These are phyloP conservation scores for Phytophthora pistaciae DNA, from an alignment of 352 stramenopile genomes.

Conservation along the genomic window DNA sequence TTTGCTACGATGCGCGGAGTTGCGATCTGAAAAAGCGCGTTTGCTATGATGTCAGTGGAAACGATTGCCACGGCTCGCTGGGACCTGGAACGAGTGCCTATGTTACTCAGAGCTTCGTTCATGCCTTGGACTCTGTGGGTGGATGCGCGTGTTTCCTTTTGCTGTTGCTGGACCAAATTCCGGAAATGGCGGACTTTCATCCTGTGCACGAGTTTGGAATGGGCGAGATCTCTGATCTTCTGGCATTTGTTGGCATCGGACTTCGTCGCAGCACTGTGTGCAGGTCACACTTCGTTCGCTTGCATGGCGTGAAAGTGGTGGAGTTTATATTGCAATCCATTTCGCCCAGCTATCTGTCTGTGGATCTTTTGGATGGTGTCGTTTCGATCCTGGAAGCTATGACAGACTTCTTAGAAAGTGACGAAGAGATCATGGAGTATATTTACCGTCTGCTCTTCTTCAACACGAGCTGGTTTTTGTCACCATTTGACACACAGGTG, in stretches of 20 bases:
- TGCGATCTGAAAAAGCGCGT: slow-evolving; percentile 62
- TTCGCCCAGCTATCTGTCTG: slow-evolving; percentile 76
- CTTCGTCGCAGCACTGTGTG: slow-evolving; percentile 68
- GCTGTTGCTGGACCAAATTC: slow-evolving; percentile 78
- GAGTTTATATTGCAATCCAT: slow-evolving; percentile 81
- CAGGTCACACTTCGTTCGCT: slow-evolving; percentile 75
- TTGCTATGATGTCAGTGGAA: slow-evolving; percentile 82
- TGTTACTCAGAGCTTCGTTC: slow-evolving; percentile 68
- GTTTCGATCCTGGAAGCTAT: slow-evolving; percentile 71
- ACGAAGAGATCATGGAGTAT: slow-evolving; percentile 45
- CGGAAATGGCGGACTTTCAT: slow-evolving; percentile 83
- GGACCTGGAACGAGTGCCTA: slow-evolving; percentile 71
- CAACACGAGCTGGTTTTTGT: slow-evolving; percentile 84
- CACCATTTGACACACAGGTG: slow-evolving; percentile 79
- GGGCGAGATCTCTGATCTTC: slow-evolving; percentile 70
- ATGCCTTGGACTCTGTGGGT: slow-evolving; percentile 75
- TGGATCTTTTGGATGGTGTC: slow-evolving; percentile 66
- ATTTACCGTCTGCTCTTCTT: slow-evolving; percentile 79
- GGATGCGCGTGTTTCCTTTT: slow-evolving; percentile 79
- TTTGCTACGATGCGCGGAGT: slow-evolving; percentile 82
- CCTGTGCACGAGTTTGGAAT: slow-evolving; percentile 74
- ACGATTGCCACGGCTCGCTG: slow-evolving; percentile 76
- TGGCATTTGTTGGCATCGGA: slow-evolving; percentile 68
- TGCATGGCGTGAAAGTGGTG: slow-evolving; percentile 78
- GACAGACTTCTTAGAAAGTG: slow-evolving; percentile 43